A percentile compares a stretch with the other conserved stretches of the same genome.
These are phyloP conservation scores for Aspergillus pseudoviridinutans DNA, from an alignment of 2,329 filamentous ascomycete species.

Conservation along the genomic window DNA sequence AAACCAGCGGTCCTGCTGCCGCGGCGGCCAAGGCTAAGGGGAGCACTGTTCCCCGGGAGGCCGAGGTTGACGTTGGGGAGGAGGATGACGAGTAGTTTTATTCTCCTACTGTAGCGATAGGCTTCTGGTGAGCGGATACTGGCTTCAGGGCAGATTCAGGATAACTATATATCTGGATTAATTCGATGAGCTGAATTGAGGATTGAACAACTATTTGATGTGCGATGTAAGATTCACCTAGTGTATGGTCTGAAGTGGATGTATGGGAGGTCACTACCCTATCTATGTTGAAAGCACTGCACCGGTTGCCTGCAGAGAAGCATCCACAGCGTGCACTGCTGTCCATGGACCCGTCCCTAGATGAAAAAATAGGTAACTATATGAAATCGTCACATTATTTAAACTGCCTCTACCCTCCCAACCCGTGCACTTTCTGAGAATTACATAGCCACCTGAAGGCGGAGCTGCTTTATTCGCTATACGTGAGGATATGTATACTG, in stretches of 20 bases:
- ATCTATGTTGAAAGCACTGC: background rate
- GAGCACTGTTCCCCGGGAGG: slow-evolving; percentile 25
- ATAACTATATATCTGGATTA: background rate
- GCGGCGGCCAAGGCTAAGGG: slow-evolving; percentile 33
- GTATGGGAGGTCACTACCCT: background rate
- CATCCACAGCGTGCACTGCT: background rate
- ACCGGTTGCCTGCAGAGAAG: too few relatives aligned
- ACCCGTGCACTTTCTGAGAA: background rate
- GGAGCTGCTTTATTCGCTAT: background rate
- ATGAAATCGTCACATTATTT: background rate
- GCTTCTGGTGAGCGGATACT: too few relatives aligned
- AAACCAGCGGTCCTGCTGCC: slow-evolving; percentile 30
- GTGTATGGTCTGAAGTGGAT: background rate
- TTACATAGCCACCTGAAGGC: background rate
- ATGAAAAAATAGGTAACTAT: background rate
- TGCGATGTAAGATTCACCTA: too few relatives aligned
- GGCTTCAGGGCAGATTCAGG: background rate
- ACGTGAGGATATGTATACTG: background rate
- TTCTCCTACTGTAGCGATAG: background rate
- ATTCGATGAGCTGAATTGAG: background rate
- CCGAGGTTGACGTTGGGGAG: slow-evolving; percentile 33
- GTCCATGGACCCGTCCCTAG: background rate
- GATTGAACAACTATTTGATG: background rate
- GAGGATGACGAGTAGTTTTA: slow-evolving; percentile 15
- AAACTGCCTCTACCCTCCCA: background rate